Evolutionary conservation across 2,329 filamentous ascomycete genomes (phyloP).

Genomic region (Phialophora macrospora): DNA sequence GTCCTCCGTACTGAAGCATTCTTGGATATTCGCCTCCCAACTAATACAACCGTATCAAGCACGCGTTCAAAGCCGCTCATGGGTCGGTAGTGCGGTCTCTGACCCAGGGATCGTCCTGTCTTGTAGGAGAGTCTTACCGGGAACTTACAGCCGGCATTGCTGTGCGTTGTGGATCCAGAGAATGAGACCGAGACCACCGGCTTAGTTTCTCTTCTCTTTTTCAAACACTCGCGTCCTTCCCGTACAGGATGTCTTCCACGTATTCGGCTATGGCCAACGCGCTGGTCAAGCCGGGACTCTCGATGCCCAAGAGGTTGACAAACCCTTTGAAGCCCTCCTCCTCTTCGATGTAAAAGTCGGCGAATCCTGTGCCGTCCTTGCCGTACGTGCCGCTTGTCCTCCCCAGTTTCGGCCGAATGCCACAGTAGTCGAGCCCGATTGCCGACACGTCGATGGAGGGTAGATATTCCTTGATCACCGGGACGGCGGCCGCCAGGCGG

Average conservation of each 20-base stretch:
- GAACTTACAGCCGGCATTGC: no score
- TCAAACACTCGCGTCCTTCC: conserved; percentile 29
- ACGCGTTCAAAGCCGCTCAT: no score
- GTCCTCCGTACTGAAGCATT: no score
- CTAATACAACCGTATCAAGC: no score
- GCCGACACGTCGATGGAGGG: conserved; percentile 70
- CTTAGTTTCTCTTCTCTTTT: no score
- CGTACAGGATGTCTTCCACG: conserved; percentile 65
- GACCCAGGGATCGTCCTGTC: no score
- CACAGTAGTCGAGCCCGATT: conserved; percentile 82
- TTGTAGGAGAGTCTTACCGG: no score
- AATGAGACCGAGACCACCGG: no score
- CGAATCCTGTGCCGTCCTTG: conserved; percentile 65
- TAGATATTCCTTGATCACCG: conserved; percentile 78
- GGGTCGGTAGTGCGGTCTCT: no score
- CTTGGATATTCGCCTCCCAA: no score
- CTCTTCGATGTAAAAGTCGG: conserved; percentile 79
- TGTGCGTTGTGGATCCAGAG: no score
- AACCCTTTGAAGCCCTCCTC: conserved; percentile 82
- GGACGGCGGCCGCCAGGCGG: conserved; percentile 69
- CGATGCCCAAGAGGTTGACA: conserved; percentile 88
- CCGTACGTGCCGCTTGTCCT: conserved; percentile 65
- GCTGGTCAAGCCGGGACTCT: conserved; percentile 90
- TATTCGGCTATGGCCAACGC: conserved; percentile 81
- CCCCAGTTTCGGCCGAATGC: conserved; percentile 84